A percentile compares a stretch with the other conserved stretches of the same genome.
Conservation (phyloP, 352 stramenopile genomes). For the Phytophthora macrochlamydospora region DNA sequence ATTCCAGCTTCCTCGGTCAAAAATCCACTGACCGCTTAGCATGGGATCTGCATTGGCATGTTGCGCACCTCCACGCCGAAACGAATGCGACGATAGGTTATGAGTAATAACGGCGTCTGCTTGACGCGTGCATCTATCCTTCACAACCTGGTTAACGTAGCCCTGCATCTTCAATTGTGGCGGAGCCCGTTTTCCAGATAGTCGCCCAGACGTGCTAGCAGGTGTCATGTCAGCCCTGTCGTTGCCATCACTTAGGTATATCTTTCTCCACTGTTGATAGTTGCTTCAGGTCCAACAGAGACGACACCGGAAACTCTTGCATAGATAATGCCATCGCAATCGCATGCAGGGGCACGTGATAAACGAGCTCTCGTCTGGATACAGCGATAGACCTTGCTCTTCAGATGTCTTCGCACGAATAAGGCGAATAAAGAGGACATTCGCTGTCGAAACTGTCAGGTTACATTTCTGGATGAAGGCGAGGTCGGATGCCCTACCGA, state of each 20-base stretch:
- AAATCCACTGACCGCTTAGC: conserved; percentile 32
- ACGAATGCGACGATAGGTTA: conserved; percentile 29
- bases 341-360: conserved; percentile 16
- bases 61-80: conserved; percentile 30
- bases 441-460: background rate
- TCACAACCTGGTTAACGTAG: conserved; percentile 25
- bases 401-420: conserved; percentile 27
- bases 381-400: conserved; percentile 24
- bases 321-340: conserved; percentile 18
- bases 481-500: conserved; percentile 8
- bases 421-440: conserved; percentile 21
- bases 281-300: conserved; percentile 10
- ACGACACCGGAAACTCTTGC: conserved; percentile 9
- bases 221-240: background rate
- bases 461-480: background rate
- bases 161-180: conserved; percentile 16
- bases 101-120: background rate
- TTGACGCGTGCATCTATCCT: background rate
- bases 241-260: background rate
- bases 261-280: conserved; percentile 3
- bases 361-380: conserved; percentile 16
- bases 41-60: conserved; percentile 15
- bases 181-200: background rate
- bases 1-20: conserved; percentile 33
- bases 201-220: background rate